Evolutionary conservation across 2,329 filamentous ascomycete species (phyloP).

Genomic region (Magnaporthales sp.): DNA sequence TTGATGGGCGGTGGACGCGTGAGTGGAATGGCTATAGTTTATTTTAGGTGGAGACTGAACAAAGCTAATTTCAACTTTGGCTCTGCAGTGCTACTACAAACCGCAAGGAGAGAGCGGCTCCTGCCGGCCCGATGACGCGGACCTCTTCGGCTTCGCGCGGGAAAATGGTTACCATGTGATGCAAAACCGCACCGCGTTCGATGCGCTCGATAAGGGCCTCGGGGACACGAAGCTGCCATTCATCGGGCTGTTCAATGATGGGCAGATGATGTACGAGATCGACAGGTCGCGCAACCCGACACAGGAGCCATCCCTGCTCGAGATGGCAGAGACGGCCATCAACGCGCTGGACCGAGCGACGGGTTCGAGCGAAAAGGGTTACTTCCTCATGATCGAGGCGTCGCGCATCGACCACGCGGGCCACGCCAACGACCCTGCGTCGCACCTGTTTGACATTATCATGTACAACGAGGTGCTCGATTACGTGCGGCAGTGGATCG

Average conservation of each 20-base stretch:
- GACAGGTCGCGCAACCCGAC: slow-evolving; percentile 21
- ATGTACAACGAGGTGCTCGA: slow-evolving; percentile 29
- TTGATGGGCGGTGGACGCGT: slow-evolving; percentile 27
- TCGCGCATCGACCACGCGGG: slow-evolving; percentile 26
- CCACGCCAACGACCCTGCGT: slow-evolving; percentile 45
- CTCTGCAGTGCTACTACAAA: slow-evolving; percentile 26
- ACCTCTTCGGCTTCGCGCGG: slow-evolving; percentile 25
- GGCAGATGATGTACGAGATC: slow-evolving; percentile 25
- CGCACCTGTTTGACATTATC: slow-evolving; percentile 36
- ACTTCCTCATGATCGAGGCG: slow-evolving; percentile 31
- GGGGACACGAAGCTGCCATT: slow-evolving; percentile 23
- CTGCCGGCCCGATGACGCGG: slow-evolving; percentile 26
- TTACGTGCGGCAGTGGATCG: slow-evolving; percentile 28
- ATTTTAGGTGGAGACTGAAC: not conserved
- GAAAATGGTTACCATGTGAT: slow-evolving; percentile 25
- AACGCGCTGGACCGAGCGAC: slow-evolving; percentile 25
- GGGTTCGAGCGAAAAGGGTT: slow-evolving; percentile 22
- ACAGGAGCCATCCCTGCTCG: slow-evolving; percentile 26
- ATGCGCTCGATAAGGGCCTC: slow-evolving; percentile 18
- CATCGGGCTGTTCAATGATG: slow-evolving; percentile 28
- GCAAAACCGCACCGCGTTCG: slow-evolving; percentile 24
- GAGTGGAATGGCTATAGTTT: not conserved
- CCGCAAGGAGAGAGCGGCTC: slow-evolving; percentile 24
- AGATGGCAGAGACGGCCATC: slow-evolving; percentile 29
- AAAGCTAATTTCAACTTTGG: not conserved